Base-by-base conservation (phyloP, 257 asterid genomes). In the Lithospermum erythrorhizon region DNA sequence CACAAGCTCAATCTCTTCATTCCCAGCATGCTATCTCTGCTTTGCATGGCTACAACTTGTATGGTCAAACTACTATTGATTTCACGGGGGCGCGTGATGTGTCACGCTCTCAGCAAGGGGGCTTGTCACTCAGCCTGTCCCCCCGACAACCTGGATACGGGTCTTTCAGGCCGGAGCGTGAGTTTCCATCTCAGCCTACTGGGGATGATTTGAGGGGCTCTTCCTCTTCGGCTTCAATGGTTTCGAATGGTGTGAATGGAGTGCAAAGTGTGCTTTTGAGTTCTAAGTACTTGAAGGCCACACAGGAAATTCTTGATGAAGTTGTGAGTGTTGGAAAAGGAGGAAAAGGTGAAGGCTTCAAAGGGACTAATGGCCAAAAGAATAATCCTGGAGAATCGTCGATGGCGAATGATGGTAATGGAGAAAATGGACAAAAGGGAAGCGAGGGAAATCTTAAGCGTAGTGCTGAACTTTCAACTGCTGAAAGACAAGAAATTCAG, bases 401-500 rank as follows among this genome's bases (percentile, higher is more conserved):
- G 35, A 55, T 30, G 48, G 29, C 55, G 55, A 20, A 56, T 21
- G 61, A 55, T 59, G 65, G 32, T 21, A 22, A 55, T 18, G 54
- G 63, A 22, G 51, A 41, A 13, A 41, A 0, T 41, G 49, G 49
- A 41, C 49, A 53, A n/a, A 56, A 35, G 15, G 70, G 74, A 29
- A 68, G 56, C 29, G 77, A 49, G 24, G 70, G 71, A 62, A 55
- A 75, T 41, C 74, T 5, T 14, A 37, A 76, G 22, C 53, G 21
- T 35, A 68, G 48, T 51, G 65, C 58, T 49, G 86, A 81, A 64
- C 85, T 81, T 32, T 59, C 88, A 3, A 64, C 89, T 16, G 79
- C 94, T 18, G 86, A 81, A 63, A 87, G 81, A 23, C 96, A 85
- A 47, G 96, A 85, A 72, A 77, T 83, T 72, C 94, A 83, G 76